Conservation (phyloP, 192 early-diverging fungal species). For the Linnemannia elongata region DNA sequence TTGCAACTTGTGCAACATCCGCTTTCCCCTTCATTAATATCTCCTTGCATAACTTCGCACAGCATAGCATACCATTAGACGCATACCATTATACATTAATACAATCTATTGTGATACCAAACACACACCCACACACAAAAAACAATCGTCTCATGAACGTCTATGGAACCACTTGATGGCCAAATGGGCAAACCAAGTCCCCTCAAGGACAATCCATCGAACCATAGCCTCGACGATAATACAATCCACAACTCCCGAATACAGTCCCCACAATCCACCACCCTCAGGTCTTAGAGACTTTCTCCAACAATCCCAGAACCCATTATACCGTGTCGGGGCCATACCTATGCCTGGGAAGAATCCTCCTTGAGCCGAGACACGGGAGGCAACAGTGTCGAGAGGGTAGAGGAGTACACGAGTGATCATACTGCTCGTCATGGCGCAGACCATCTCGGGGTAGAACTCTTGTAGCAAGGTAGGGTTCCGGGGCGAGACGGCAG, state of each 20-base stretch:
- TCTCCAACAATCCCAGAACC: slow-evolving; percentile 60
- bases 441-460: slow-evolving; percentile 66
- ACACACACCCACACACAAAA: no score
- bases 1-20: background rate
- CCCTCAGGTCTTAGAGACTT: slow-evolving; percentile 45
- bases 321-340: slow-evolving; percentile 43
- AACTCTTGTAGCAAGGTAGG: slow-evolving; percentile 58
- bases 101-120: background rate
- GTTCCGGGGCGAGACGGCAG: slow-evolving; percentile 26
- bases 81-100: background rate
- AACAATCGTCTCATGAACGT: background rate
- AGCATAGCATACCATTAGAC: background rate
- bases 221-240: slow-evolving; percentile 61
- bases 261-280: slow-evolving; percentile 51
- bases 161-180: slow-evolving; percentile 53
- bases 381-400: slow-evolving; percentile 62
- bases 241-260: slow-evolving; percentile 58
- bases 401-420: slow-evolving; percentile 62
- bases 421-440: slow-evolving; percentile 61
- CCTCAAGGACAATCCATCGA: slow-evolving; percentile 49
- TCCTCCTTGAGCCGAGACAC: slow-evolving; percentile 60
- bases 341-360: slow-evolving; percentile 49
- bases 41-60: background rate
- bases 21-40: background rate
- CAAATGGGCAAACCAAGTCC: slow-evolving; percentile 55